Evolutionary conservation across 176 grass and related monocot species (phyloP).

Genomic region (Raddia guianensis): DNA sequence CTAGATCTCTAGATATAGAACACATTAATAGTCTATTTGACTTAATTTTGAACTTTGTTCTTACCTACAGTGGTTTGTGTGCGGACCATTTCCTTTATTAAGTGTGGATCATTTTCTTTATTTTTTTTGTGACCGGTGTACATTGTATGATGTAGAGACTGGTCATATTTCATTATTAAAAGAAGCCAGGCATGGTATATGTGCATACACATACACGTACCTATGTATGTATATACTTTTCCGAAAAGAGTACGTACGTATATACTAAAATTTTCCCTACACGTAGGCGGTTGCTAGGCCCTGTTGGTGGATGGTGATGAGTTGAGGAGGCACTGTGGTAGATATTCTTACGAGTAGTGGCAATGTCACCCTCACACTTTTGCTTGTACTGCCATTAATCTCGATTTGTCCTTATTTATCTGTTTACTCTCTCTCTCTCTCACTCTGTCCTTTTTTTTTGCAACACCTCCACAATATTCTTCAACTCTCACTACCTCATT

Average conservation of each 20-base stretch:
- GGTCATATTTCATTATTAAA: no score
- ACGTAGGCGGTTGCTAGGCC: constrained; percentile 14
- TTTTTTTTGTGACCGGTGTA: no score
- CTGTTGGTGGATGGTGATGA: constrained; percentile 45
- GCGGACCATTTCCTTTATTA: no score
- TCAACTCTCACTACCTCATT: constrained; percentile 46
- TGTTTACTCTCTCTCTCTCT: constrained; percentile 35
- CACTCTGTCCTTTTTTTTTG: constrained; percentile 35
- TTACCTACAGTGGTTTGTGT: no score
- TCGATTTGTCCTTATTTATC: constrained; percentile 66
- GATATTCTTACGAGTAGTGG: constrained; percentile 71
- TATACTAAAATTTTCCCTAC: background rate
- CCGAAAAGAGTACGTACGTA: background rate
- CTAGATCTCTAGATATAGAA: no score
- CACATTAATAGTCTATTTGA: no score
- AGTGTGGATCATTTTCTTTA: no score
- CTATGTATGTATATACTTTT: background rate
- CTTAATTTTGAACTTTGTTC: no score
- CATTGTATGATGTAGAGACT: no score
- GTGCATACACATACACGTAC: background rate
- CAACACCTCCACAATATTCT: constrained; percentile 55
- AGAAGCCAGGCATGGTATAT: background rate
- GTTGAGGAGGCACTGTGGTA: constrained; percentile 48
- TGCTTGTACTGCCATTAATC: constrained; percentile 70
- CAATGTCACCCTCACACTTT: constrained; percentile 70